Evolutionary conservation across 805 yeast species (phyloP), one percentile per base, ranked within the genome.

Genomic region (Lipomyces kockii): DNA sequence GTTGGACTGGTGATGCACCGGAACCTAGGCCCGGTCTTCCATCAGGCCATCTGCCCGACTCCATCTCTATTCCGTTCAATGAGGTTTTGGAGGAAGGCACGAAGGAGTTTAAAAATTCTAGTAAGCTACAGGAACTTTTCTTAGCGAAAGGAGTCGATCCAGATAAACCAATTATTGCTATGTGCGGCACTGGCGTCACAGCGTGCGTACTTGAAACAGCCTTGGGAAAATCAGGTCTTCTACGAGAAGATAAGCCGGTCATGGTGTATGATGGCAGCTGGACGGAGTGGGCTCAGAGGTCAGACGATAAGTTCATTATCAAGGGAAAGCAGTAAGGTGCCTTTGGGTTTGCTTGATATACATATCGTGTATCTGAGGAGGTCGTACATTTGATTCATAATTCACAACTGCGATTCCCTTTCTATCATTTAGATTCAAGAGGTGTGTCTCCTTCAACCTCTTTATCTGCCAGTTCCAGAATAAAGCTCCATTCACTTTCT

Each of bases 161-260:
- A 66, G 75, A 76, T 3, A 88, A 89, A 74, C 93, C 91, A 12
- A 86, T 90, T 22, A 86, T 95, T 60, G 90, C 89, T 52, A 87
- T 91, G 91, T 95, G 99, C 77, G 99, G 98, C 35, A 89, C 98
- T 0, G 99, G 98, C 58, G 98, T 95, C 60, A 89, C 98, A 11
- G 98, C 98, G 0, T 91, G 94, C 70, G 87, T 95, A 53, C 83
- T 94, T 58, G 89, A 90, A 78, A 81, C 89, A 8, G 98, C 97
- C 1, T 76, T 90, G 54, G 87, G 86, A 65, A 74, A 80, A n/a
- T 82, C 85, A 11, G 75, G 75, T 3, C n/a, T 71, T 29, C 62
- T 11, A 46, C 61, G 74, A 3, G 87, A 86, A 0, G 79, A 81
- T 37, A 77, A 80, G 53, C 77, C 77, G 4, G 80, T 88, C 14